Base-by-base conservation (phyloP, 2,329 filamentous ascomycete species). In the Diaporthe sp. region DNA sequence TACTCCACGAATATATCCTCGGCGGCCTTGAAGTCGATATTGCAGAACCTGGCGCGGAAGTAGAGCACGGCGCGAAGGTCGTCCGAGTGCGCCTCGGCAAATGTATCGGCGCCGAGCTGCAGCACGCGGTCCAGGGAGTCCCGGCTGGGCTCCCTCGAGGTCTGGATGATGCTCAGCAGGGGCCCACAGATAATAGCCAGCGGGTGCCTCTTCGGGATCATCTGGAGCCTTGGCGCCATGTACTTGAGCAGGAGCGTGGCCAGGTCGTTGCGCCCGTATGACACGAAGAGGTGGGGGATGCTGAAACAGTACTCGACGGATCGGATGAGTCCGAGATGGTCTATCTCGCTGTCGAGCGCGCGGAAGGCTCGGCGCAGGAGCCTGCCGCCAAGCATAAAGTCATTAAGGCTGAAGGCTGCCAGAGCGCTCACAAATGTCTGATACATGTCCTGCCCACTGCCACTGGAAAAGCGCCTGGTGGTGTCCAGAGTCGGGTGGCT, bases 141-240 rank as follows among this genome's bases (percentile, higher is more conserved):
- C 34, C 37, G 37, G 58, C 58, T 42, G 34, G 34, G 34, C 20
- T 61, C 22, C 22, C 22, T 61, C 22, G 34, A n/a, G 12, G 10
- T n/a, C 37, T 61, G 58, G 4, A 39, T 28, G 22, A 61, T 42
- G 34, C 34, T 60, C 4, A 60, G 37, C 22, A 42, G 12, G 6
- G 58, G 34, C 1, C 22, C 58, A 25, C 58, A 61, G 22, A 42
- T 37, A 10, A 61, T 61, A 3, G 58, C 58, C 37, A 42, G 22
- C 34, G 58, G 58, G 37, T 42, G 22, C 37, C 58, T 42, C n/a
- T 61, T 42, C 10, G 58, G 58, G 34, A 61, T 61, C 58, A 61
- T 25, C 34, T 39, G 10, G 3, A 42, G 37, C 58, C 58, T 8
- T 0, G 34, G 58, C 22, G 58, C 34, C 34, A 61, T 61, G 37